A percentile compares a stretch with the other conserved stretches of the same genome.
Evolutionary conservation across 345 rosid species (phyloP).

Genomic region (Populus pruinosa): DNA sequence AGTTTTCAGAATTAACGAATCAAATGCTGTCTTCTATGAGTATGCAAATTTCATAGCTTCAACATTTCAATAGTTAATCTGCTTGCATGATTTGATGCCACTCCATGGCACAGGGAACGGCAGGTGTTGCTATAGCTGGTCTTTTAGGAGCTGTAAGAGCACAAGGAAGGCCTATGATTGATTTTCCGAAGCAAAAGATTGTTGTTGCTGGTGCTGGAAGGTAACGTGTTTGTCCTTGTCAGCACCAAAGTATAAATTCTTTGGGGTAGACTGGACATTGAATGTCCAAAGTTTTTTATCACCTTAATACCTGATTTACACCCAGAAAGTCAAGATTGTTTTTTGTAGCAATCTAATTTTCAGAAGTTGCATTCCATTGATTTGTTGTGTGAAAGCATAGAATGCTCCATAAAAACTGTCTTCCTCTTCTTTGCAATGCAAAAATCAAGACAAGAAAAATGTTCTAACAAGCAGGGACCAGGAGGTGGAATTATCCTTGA

Average conservation of each 20-base stretch:
- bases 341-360: background rate
- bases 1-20: background rate
- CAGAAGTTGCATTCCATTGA: background rate
- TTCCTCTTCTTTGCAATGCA: background rate
- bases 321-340: background rate
- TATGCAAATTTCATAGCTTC: background rate
- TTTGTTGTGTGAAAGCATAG: background rate
- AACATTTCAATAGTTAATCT: background rate
- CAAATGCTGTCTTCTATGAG: background rate
- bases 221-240: conserved; percentile 32
- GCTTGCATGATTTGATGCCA: conserved; percentile 3
- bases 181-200: conserved; percentile 92
- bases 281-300: background rate
- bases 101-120: conserved; percentile 63
- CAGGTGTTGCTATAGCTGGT: conserved; percentile 98
- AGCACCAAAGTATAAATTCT: background rate
- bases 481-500: background rate
- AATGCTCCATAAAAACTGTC: background rate
- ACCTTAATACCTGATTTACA: background rate
- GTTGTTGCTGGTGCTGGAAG: conserved; percentile 99
- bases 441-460: background rate
- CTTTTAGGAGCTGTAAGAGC: conserved; percentile 99
- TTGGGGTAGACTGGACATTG: background rate
- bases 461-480: background rate
- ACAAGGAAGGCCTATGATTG: conserved; percentile 94